phyloP scores from a whole-genome alignment of 148 eudicot genomes.

The Fagopyrum homotropicum region DNA sequence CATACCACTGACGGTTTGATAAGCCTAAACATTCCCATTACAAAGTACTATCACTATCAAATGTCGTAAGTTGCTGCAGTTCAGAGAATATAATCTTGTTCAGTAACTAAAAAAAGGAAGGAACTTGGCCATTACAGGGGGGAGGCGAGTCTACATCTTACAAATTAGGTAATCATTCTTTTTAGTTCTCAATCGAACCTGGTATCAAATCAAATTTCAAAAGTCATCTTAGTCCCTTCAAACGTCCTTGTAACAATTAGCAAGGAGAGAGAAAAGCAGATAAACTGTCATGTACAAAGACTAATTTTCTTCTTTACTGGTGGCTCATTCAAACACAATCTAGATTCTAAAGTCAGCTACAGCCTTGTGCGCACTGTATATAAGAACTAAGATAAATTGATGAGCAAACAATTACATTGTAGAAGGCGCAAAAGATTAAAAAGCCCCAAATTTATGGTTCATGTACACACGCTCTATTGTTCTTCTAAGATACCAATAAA shows the following conservation, averaged over 20 bases:
- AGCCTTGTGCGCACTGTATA: not conserved
- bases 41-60: not conserved
- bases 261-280: not conserved
- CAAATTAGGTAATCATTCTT: not conserved
- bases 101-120: not conserved
- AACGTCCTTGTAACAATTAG: not conserved
- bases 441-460: not conserved
- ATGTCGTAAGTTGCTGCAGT: not conserved
- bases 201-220: not conserved
- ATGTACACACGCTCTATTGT: not conserved
- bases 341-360: not conserved
- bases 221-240: not conserved
- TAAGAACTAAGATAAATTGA: not conserved
- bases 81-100: not conserved
- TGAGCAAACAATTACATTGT: not conserved
- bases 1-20: not conserved
- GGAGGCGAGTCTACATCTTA: too few relatives aligned
- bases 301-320: not conserved
- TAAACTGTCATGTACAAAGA: not conserved
- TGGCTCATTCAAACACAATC: not conserved
- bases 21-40: not conserved
- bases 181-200: not conserved
- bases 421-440: too few relatives aligned
- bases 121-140: too few relatives aligned
- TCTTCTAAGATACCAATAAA: too few relatives aligned